A percentile compares a stretch with the other conserved stretches of the same genome.
Conservation (phyloP, 495 filamentous ascomycete genomes). For the Acidiella bohemica region DNA sequence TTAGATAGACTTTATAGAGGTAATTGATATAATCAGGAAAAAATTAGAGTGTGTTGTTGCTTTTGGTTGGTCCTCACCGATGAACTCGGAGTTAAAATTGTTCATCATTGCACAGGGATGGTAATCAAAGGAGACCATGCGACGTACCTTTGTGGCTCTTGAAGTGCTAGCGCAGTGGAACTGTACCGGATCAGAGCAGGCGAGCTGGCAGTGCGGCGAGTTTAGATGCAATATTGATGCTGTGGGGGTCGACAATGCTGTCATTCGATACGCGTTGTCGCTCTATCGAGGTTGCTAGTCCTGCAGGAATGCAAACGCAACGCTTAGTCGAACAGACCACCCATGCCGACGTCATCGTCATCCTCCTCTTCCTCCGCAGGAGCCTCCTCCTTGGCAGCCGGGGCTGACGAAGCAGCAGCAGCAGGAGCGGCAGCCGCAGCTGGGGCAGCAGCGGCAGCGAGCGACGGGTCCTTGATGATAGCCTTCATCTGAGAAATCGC, state of each 20-base stretch:
- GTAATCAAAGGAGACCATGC: no score
- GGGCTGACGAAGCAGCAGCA: no score
- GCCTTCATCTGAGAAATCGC: conserved; percentile 97
- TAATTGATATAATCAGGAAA: no score
- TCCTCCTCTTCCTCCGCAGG: conserved; percentile 42
- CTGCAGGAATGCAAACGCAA: no score
- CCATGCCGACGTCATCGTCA: conserved; percentile 46
- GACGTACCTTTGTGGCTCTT: no score
- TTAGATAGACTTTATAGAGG: no score
- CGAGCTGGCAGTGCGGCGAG: no score
- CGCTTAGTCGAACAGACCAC: conserved; percentile 52
- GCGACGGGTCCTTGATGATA: conserved; percentile 91
- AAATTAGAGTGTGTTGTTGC: neutral
- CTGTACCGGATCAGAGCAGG: no score
- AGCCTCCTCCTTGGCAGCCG: conserved; percentile 31
- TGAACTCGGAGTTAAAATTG: no score
- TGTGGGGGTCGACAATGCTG: neutral
- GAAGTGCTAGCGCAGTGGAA: no score
- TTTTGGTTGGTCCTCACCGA: no score
- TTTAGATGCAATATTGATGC: conserved; percentile 3
- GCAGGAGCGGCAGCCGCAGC: conserved; percentile 46
- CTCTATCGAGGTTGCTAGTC: neutral
- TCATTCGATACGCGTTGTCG: neutral
- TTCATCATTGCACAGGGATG: no score
- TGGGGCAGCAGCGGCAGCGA: conserved; percentile 76